phyloP scores from a whole-genome alignment of 768 basidiomycete genomes.

The Leccinum boreale region DNA sequence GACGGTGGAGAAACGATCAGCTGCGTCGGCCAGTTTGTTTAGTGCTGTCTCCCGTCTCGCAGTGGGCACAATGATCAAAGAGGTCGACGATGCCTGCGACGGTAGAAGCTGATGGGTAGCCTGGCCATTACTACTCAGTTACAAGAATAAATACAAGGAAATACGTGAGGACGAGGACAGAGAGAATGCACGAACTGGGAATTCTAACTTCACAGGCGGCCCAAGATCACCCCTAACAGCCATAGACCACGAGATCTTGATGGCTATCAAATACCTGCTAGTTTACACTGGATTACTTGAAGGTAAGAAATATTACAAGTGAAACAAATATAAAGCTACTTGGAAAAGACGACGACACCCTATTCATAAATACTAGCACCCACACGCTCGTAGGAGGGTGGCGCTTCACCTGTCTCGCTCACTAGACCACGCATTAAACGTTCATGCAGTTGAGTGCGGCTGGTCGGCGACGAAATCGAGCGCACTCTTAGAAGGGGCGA shows the following conservation, averaged over 20 bases:
- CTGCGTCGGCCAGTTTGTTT: constrained; percentile 20
- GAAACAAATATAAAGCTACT: neutral
- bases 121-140: constrained; percentile 4
- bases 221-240: neutral
- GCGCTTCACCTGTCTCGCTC: constrained; percentile 76
- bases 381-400: constrained; percentile 46
- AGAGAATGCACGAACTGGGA: neutral
- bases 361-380: neutral
- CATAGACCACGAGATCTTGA: neutral
- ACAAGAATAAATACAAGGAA: neutral
- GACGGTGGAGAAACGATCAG: constrained; percentile 14
- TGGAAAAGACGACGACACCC: neutral
- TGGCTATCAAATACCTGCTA: neutral
- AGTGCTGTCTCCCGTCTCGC: constrained; percentile 18
- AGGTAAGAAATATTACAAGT: neutral
- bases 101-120: constrained; percentile 15
- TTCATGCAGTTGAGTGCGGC: constrained; percentile 62
- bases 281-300: neutral
- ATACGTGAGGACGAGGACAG: neutral
- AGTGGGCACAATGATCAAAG: constrained; percentile 17
- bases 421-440: constrained; percentile 80
- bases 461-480: constrained; percentile 36
- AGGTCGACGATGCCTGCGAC: constrained; percentile 18
- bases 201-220: neutral
- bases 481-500: constrained; percentile 30